phyloP scores from a whole-genome alignment of 2,329 filamentous ascomycete genomes.

The Colletotrichum lupini region DNA sequence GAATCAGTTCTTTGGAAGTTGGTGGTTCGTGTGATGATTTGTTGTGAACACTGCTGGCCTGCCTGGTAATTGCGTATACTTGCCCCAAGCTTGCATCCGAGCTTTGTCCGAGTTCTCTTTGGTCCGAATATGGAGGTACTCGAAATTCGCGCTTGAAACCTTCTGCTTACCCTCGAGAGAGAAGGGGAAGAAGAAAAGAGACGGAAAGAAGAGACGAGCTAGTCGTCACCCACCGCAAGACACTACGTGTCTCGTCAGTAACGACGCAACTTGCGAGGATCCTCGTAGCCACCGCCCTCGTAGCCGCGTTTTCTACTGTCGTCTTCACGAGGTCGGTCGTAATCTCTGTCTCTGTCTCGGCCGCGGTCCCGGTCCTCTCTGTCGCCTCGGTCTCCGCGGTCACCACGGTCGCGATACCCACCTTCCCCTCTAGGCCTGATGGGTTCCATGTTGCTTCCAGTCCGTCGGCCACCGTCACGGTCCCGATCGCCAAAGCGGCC shows the following conservation, averaged over 20 bases:
- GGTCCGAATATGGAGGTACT: conserved; percentile 10
- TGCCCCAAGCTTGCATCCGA: neutral
- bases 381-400: conserved; percentile 50
- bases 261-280: conserved; percentile 74
- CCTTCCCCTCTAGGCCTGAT: conserved; percentile 74
- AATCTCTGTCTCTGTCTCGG: conserved; percentile 57
- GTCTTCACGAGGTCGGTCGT: conserved; percentile 68
- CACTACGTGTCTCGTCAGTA: conserved; percentile 61
- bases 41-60: neutral
- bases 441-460: conserved; percentile 86
- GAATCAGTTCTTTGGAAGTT: neutral
- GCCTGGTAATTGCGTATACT: conserved; percentile 5
- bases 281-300: conserved; percentile 84
- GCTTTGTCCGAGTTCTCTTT: neutral
- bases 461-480: conserved; percentile 54
- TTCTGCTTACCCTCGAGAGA: conserved; percentile 49
- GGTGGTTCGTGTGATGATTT: neutral
- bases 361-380: conserved; percentile 60
- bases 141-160: conserved; percentile 3
- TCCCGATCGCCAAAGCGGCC: conserved; percentile 45
- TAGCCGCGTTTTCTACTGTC: conserved; percentile 75
- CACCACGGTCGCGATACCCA: conserved; percentile 62
- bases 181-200: conserved; percentile 47
- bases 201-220: conserved; percentile 26
- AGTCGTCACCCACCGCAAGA: conserved; percentile 55